A percentile compares a stretch with the other conserved stretches of the same genome.
These are phyloP conservation scores for Phytophthora chlamydospora DNA, from an alignment of 352 stramenopile genomes.

Conservation along the genomic window DNA sequence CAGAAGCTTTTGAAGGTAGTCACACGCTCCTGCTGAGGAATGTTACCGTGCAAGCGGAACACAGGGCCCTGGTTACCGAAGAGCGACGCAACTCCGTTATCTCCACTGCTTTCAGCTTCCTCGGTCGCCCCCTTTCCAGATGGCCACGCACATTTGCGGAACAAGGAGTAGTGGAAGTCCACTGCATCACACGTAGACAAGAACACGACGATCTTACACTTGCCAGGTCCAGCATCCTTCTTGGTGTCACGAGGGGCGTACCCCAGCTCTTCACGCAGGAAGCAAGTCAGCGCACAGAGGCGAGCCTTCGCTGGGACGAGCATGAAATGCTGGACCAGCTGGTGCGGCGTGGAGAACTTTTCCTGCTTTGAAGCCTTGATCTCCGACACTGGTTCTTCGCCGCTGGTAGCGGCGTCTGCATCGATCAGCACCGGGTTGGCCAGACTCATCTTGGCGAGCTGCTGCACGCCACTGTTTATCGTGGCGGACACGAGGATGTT, in stretches of 20 bases:
- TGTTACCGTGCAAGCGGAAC: constrained; percentile 95
- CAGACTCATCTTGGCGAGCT: constrained; percentile 86
- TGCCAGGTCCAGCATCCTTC: constrained; percentile 24
- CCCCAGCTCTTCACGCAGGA: constrained; percentile 84
- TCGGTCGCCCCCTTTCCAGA: constrained; percentile 59
- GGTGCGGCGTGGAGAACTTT: constrained; percentile 89
- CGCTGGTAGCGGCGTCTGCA: constrained; percentile 55
- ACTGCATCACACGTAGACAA: constrained; percentile 97
- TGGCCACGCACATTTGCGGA: constrained; percentile 86
- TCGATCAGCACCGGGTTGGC: constrained; percentile 77
- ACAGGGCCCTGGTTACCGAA: constrained; percentile 67
- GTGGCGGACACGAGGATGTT: constrained; percentile 91
- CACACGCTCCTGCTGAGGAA: constrained; percentile 97
- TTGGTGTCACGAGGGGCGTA: constrained; percentile 39
- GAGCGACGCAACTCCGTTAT: constrained; percentile 46
- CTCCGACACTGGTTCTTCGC: constrained; percentile 11
- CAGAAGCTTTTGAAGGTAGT: constrained; percentile 95
- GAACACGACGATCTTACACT: constrained; percentile 95
- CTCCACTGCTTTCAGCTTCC: constrained; percentile 89
- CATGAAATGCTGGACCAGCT: constrained; percentile 97
- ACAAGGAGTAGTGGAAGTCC: constrained; percentile 95
- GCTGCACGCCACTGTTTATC: constrained; percentile 85
- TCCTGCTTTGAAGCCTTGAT: constrained; percentile 41
- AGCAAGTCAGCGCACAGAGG: constrained; percentile 92
- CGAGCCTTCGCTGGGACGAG: constrained; percentile 94